These are phyloP conservation scores for Tetragonia tetragonoides DNA, from an alignment of 148 eudicot species.

Conservation along the genomic window DNA sequence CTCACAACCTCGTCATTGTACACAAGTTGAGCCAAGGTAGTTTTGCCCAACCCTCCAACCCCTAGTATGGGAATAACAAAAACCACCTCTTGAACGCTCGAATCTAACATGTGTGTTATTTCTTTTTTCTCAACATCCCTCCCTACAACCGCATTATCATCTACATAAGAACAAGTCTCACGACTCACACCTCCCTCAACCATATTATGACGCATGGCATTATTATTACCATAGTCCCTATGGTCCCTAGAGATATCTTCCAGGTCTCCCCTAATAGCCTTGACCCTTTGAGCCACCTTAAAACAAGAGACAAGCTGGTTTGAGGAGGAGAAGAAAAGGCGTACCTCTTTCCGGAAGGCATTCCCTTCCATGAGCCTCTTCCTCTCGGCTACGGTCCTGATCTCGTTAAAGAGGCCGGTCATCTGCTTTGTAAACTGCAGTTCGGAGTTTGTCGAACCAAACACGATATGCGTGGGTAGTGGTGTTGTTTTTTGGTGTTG, in stretches of 20 bases:
- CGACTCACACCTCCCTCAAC: not conserved
- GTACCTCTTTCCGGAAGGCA: not conserved
- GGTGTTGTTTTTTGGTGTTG: not conserved
- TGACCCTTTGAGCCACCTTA: not conserved
- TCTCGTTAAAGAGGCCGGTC: not conserved
- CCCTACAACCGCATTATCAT: not conserved
- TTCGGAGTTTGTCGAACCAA: not conserved
- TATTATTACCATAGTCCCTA: not conserved
- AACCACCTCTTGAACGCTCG: not conserved
- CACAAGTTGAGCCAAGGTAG: not conserved
- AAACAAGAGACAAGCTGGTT: not conserved
- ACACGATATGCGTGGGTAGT: not conserved
- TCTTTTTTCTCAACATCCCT: not conserved
- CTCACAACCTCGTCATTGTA: not conserved
- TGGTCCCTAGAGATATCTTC: not conserved
- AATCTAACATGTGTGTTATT: not conserved
- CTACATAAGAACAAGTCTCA: not conserved
- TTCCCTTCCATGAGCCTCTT: not conserved
- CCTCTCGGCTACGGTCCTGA: not conserved
- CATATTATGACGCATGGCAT: not conserved
- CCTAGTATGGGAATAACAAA: not conserved
- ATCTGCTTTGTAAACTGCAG: not conserved
- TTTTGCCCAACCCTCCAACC: not conserved
- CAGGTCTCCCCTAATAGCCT: not conserved
- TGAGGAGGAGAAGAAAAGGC: not conserved